Evolutionary conservation across 331 rosid genomes (phyloP), one percentile per base, ranked within the genome.

Genomic region (Cydonia oblonga): DNA sequence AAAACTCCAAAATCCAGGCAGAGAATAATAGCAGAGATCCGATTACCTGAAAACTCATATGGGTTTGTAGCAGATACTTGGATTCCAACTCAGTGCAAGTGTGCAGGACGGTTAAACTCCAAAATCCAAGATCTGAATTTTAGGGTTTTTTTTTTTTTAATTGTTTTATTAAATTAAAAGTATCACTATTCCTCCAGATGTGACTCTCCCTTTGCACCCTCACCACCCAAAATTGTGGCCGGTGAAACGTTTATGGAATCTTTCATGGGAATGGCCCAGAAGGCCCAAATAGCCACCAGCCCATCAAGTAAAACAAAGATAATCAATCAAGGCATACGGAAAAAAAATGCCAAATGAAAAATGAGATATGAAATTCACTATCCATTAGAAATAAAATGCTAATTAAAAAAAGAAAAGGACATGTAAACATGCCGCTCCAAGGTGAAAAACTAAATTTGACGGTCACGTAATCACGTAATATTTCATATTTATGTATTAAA

Each of bases 41-140:
- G 1, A 33, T 52, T 79, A 77, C 84, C 87, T 76, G 73, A 52
- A 73, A 51, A 60, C 30, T 24, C 44, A 4, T 19, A 20, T 3
- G 35, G 71, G 42, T 46, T 4, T 15, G 56, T 23, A 28, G 66
- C 35, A 57, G 10, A 24, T 57, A 46, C 46, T 14, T 16, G 13
- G 54, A 7, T 22, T 56, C 38, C 11, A 70, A 6, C 51, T 32
- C 53, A 32, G 46, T n/a, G 0, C 28, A 69, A 53, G 14, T n/a
- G 63, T 1, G 11, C 25, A 25, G 29, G 60, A 11, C 28, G 2
- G 62, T 11, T 57, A 11, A 6, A 5, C 73, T 25, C 26, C 26
- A 25, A 25, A 25, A 25, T 25, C 2, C 63, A 4, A 53, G 66
- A 71, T 71, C 75, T 57, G 38, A 35, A 38, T 35, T 23, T 23